phyloP scores from a whole-genome alignment of 2,329 filamentous ascomycete genomes.

The Cryphonectria japonica region DNA sequence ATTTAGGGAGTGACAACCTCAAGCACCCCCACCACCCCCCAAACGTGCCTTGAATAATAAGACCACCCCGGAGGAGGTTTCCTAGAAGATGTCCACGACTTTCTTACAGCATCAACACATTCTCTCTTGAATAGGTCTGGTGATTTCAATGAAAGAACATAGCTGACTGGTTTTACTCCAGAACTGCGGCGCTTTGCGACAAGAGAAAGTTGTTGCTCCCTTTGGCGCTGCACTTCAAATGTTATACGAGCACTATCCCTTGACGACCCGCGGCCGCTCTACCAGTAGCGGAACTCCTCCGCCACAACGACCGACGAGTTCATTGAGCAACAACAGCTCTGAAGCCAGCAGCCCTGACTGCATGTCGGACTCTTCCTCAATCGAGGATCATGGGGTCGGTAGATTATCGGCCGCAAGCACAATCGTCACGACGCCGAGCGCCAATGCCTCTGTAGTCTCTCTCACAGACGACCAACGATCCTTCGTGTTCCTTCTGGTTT shows the following conservation, averaged over 20 bases:
- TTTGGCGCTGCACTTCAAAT: neutral
- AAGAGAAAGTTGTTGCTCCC: neutral
- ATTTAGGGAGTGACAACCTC: neutral
- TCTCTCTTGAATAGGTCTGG: neutral
- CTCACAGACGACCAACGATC: neutral
- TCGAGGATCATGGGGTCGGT: neutral
- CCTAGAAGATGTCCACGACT: neutral
- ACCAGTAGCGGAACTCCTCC: neutral
- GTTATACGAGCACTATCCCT: neutral
- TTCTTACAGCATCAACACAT: neutral
- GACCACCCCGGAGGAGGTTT: neutral
- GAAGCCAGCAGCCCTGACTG: neutral
- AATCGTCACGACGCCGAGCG: neutral
- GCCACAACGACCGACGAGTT: neutral
- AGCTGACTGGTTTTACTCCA: neutral
- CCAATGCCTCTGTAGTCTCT: neutral
- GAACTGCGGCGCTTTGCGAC: neutral
- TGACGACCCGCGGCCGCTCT: neutral
- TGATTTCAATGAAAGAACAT: neutral
- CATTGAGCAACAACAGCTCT: constrained; percentile 5
- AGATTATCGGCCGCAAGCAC: neutral
- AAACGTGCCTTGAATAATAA: neutral
- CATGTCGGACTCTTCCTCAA: neutral
- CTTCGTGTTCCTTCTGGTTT: constrained; percentile 13
- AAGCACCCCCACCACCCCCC: no score